Evolutionary conservation across 2,329 filamentous ascomycete genomes (phyloP), one percentile per base, ranked within the genome.

Genomic region (Harringtonia lauricola): DNA sequence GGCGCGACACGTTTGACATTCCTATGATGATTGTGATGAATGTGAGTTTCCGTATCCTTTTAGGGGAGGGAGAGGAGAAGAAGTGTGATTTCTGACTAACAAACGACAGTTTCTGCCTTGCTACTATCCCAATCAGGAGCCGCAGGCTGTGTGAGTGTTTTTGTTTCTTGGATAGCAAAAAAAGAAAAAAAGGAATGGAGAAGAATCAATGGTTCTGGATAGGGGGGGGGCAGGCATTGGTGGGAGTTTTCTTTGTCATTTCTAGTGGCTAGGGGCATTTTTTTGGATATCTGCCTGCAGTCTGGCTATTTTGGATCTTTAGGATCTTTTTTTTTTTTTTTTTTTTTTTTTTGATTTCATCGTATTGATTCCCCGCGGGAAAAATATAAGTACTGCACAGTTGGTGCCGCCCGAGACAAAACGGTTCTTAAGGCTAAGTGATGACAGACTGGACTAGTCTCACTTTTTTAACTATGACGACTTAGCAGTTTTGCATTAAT

Each of bases 11-110:
- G 34, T 96, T 96, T 66, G 90, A 96, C 66, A 95, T 96, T 63
- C 92, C 92, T 19, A 95, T 95, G 87, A 72, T 96, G 67, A 94
- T 96, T 62, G 86, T 95, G 57, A 90, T 96, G 70, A 95, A 95
- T 67, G 92, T 95, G 63, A 82, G 89, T 81, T 9, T 43, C 22
- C 18, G 22, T 29, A 13, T 34, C 5, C 7, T 41, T 36, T 13
- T n/a, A n/a, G n/a, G n/a, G n/a, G n/a, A n/a, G n/a, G n/a, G n/a
- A n/a, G n/a, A n/a, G n/a, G n/a, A n/a, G n/a, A n/a, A n/a, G n/a
- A n/a, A n/a, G n/a, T n/a, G n/a, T n/a, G n/a, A n/a, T 22, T 31
- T 14, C 19, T 29, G 19, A 30, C 49, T 49, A 17, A 46, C 47
- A 21, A 21, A 18, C 14, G 33, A 4, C 47, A 79, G 74, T 79